Evolutionary conservation across 78 protist species (phyloP), one percentile per base, ranked within the genome.

Genomic region (Planoprotostelium fungivorum): DNA sequence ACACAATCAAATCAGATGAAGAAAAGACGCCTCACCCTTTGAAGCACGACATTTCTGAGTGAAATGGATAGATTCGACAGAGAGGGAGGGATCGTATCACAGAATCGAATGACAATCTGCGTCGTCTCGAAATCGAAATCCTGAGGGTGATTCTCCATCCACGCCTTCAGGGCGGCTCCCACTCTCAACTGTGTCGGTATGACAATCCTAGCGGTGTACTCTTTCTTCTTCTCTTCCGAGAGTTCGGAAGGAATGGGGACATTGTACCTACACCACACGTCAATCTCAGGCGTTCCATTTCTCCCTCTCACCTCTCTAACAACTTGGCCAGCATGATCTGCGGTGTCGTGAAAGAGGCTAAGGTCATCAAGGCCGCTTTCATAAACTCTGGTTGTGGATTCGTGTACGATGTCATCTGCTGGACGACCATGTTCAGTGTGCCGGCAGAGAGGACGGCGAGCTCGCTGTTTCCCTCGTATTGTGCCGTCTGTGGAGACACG

Each of bases 71-170:
- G 31, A 16, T 25, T 5, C 16, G 73, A 16, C 73, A 51, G 73
- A 25, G 73, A 51, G 16, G 73, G 73, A 25, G 73, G 31, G 73
- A 51, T 51, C 5, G 5, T 16, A 38, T 92, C 94, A 0, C 89
- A 91, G 38, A 92, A 92, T 36, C 88, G 90, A 0, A 89, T 92
- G 91, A 92, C 88, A 63, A 89, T 25, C 37, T 92, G 89, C 0
- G 89, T 89, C 0, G 91, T 86, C 36, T 83, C 88, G 38, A 39
- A 63, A 0, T 89, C 88, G 88, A 92, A 92, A 51, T 92, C 94
- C 63, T 92, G 91, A 51, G 89, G 90, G 86, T 92, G 94, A 86
- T 92, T 91, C 85, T 92, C 94, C 23, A 92, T 90, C 94, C 94
- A 92, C 86, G 89, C 89, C 34, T 92, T 92, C 29, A 92, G 87